Evolutionary conservation across 73 alveolate genomes (phyloP).

Genomic region (Paramecium octaurelia): DNA sequence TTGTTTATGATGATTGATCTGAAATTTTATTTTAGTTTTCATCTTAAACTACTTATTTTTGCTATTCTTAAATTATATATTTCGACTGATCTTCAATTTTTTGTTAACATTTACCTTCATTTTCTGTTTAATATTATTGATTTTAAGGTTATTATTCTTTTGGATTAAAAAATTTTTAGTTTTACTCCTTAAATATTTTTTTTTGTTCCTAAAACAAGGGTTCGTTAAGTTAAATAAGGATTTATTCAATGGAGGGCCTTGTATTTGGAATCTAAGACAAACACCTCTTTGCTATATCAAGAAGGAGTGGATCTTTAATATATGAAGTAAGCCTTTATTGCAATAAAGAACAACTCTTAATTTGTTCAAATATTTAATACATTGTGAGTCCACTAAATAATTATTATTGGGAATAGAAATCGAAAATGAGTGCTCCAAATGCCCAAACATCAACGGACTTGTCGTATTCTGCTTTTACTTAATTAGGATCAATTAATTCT

Average conservation of each 20-base stretch:
- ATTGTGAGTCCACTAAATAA: background rate
- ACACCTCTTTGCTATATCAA: background rate
- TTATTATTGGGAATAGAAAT: constrained; percentile 57
- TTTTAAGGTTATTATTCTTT: background rate
- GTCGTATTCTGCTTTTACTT: background rate
- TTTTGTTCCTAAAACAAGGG: background rate
- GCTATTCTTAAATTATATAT: background rate
- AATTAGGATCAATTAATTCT: background rate
- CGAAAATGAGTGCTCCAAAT: constrained; percentile 68
- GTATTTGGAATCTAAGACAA: background rate
- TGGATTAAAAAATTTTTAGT: background rate
- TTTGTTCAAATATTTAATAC: background rate
- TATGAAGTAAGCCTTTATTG: background rate
- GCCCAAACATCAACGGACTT: constrained; percentile 40
- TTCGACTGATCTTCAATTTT: background rate
- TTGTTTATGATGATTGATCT: background rate
- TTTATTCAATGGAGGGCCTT: background rate
- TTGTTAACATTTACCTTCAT: no score
- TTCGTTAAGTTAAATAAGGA: background rate
- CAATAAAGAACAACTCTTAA: background rate
- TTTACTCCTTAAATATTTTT: background rate
- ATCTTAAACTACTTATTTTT: background rate
- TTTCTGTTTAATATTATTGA: no score
- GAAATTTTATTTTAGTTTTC: background rate
- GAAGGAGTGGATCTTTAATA: background rate